A percentile compares a stretch with the other conserved stretches of the same genome.
Conservation (phyloP, 1,284 basidiomycete genomes). For the Ceratorhiza oryzae-sativae region DNA sequence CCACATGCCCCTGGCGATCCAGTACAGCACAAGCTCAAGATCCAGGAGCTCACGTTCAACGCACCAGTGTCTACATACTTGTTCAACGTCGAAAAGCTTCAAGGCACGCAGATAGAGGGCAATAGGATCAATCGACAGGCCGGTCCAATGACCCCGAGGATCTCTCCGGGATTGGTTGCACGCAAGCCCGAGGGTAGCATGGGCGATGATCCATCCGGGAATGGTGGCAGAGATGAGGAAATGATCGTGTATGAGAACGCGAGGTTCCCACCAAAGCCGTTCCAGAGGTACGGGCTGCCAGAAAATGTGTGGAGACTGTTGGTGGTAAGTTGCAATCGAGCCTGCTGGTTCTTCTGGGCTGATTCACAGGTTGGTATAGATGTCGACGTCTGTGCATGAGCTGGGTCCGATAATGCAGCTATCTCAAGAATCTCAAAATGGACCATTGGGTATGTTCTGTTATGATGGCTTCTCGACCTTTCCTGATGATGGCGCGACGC, state of each 20-base stretch:
- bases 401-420: conserved; percentile 13
- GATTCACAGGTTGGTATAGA: conserved; percentile 1
- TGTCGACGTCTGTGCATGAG: conserved; percentile 21
- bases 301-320: conserved; percentile 26
- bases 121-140: neutral
- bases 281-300: conserved; percentile 19
- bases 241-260: conserved; percentile 16
- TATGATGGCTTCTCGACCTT: neutral
- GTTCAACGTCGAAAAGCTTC: conserved; percentile 7
- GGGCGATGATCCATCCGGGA: neutral
- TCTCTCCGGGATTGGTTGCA: conserved; percentile 24
- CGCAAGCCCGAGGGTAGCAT: conserved; percentile 6
- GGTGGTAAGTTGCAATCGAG: conserved; percentile 12
- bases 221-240: conserved; percentile 13
- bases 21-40: conserved; percentile 7
- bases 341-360: neutral
- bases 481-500: neutral
- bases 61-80: conserved; percentile 14
- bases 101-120: no score
- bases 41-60: conserved; percentile 8
- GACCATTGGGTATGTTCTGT: conserved; percentile 26
- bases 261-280: conserved; percentile 25
- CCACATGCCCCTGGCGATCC: neutral
- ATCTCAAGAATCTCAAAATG: conserved; percentile 3
- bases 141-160: conserved; percentile 31